phyloP scores from a whole-genome alignment of 805 yeast species.

The Monosporozyma solicola region DNA sequence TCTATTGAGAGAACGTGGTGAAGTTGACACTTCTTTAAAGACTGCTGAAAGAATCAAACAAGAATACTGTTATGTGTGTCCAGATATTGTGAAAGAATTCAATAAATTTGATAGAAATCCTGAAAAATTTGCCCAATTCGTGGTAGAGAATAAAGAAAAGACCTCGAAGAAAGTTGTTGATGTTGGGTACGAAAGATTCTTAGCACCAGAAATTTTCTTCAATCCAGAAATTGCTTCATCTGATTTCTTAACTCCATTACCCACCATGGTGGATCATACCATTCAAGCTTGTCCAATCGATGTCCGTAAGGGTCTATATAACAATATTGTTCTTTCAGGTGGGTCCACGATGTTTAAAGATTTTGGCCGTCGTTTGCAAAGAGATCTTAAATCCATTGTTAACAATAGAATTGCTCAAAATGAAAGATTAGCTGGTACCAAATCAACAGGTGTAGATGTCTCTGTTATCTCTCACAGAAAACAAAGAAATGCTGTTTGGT shows the following conservation, averaged over 20 bases:
- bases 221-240: slow-evolving; percentile 95
- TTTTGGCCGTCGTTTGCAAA: slow-evolving; percentile 93
- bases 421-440: slow-evolving; percentile 64
- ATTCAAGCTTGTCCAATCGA: slow-evolving; percentile 95
- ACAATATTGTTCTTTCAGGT: slow-evolving; percentile 91
- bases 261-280: slow-evolving; percentile 90
- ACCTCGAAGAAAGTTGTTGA: slow-evolving; percentile 66
- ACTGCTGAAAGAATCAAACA: slow-evolving; percentile 97
- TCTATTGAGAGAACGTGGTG: slow-evolving; percentile 93
- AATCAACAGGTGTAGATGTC: slow-evolving; percentile 91
- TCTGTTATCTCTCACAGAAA: slow-evolving; percentile 95
- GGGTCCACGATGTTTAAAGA: slow-evolving; percentile 99
- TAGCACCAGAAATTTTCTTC: slow-evolving; percentile 98
- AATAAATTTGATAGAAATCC: slow-evolving; percentile 90
- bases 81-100: slow-evolving; percentile 95
- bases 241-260: slow-evolving; percentile 91
- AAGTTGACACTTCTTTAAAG: slow-evolving; percentile 81
- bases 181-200: slow-evolving; percentile 93
- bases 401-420: slow-evolving; percentile 79
- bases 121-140: slow-evolving; percentile 85
- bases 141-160: slow-evolving; percentile 67
- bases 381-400: slow-evolving; percentile 82
- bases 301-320: slow-evolving; percentile 92
- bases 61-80: slow-evolving; percentile 93
- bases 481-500: slow-evolving; percentile 99